A percentile compares a stretch with the other conserved stretches of the same genome.
phyloP scores from a whole-genome alignment of 768 basidiomycete species.

The Lactarius deliciosus region DNA sequence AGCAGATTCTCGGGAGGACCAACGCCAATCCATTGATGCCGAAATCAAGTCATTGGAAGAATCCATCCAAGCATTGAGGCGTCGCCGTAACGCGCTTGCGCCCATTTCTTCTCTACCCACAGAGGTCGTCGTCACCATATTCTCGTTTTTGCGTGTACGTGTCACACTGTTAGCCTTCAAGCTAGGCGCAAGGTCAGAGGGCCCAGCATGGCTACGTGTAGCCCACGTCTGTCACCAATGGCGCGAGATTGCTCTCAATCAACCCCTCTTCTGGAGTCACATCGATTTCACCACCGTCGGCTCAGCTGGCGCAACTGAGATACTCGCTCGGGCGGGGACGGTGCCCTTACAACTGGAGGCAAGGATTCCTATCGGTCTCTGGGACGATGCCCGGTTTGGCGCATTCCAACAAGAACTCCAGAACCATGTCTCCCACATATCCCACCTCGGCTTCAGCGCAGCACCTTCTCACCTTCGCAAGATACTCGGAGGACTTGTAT shows the following conservation, averaged over 20 bases:
- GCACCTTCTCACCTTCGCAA: not conserved
- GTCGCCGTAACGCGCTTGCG: slow-evolving; percentile 14
- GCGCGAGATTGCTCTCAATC: slow-evolving; percentile 23
- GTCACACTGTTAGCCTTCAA: not conserved
- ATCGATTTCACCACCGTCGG: slow-evolving; percentile 12
- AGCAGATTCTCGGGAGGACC: not conserved
- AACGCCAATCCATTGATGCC: slow-evolving; percentile 12
- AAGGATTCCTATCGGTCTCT: not conserved
- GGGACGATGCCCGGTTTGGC: not conserved
- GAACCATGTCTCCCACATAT: slow-evolving; percentile 12
- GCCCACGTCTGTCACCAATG: slow-evolving; percentile 24
- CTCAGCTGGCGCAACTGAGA: not conserved
- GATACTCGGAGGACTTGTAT: not conserved
- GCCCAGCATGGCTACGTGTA: slow-evolving; percentile 12
- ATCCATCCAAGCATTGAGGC: slow-evolving; percentile 4
- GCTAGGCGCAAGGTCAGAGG: too few species aligned
- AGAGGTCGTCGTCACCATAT: slow-evolving; percentile 13
- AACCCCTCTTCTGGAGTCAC: slow-evolving; percentile 18
- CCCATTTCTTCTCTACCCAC: slow-evolving; percentile 19
- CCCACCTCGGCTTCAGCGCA: not conserved
- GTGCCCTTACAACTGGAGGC: slow-evolving; percentile 10
- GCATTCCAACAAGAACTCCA: not conserved
- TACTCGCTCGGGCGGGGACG: slow-evolving; percentile 16
- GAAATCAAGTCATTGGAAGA: slow-evolving; percentile 12
- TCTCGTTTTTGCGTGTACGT: slow-evolving; percentile 7